phyloP scores from a whole-genome alignment of 1,139 yeast genomes.

The Kazachstania sp. region DNA sequence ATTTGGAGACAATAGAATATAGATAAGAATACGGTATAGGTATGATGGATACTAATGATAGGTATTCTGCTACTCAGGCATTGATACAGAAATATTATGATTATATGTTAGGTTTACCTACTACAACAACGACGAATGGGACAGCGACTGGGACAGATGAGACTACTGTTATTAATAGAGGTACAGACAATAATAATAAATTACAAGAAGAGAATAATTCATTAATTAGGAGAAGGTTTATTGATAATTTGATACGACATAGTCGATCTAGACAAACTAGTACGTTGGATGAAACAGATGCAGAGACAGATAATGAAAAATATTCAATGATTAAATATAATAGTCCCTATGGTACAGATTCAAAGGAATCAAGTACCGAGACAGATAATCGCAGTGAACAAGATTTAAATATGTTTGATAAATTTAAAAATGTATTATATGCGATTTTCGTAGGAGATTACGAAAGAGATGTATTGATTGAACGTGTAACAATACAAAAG shows the following conservation, averaged over 20 bases:
- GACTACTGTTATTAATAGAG: background rate
- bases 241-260: conserved; percentile 4
- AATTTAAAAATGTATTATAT: conserved; percentile 13
- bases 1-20: background rate
- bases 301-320: conserved; percentile 3
- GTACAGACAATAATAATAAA: background rate
- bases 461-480: conserved; percentile 28
- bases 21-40: too few relatives aligned
- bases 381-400: background rate
- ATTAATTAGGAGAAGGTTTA: background rate
- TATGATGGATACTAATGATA: conserved; percentile 1
- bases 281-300: conserved; percentile 1
- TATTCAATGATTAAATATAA: background rate
- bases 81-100: conserved; percentile 9
- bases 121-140: background rate
- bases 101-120: conserved; percentile 3
- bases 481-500: conserved; percentile 41
- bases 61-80: conserved; percentile 9
- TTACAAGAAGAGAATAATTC: background rate
- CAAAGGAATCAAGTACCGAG: background rate
- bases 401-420: conserved; percentile 6
- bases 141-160: too few relatives aligned
- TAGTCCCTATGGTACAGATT: background rate
- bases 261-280: background rate
- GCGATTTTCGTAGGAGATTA: conserved; percentile 22